phyloP scores from a whole-genome alignment of 768 basidiomycete species.

The Tylopilus rubrobrunneus region DNA sequence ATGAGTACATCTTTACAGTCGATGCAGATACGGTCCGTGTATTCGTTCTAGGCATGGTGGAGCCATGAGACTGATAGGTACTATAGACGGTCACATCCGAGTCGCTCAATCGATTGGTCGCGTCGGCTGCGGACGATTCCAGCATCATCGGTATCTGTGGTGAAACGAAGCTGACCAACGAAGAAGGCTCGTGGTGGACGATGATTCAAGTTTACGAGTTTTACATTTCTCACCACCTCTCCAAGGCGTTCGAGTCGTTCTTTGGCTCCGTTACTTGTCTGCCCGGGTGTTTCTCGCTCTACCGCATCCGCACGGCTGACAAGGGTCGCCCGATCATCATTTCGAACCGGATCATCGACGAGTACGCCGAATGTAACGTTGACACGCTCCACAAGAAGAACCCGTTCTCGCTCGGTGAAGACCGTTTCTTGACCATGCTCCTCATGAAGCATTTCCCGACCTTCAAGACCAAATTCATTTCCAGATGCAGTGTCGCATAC shows the following conservation, averaged over 20 bases:
- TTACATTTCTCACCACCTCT: constrained; percentile 91
- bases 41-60: neutral
- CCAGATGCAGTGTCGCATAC: constrained; percentile 88
- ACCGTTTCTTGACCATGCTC: constrained; percentile 91
- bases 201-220: constrained; percentile 99
- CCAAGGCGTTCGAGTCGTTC: constrained; percentile 90
- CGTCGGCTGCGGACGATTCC: constrained; percentile 81
- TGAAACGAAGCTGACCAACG: constrained; percentile 89
- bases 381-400: constrained; percentile 98
- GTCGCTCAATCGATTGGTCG: constrained; percentile 88
- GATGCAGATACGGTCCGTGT: constrained; percentile 86
- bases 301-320: constrained; percentile 90
- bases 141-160: constrained; percentile 92
- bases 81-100: constrained; percentile 81
- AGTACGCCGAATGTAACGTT: constrained; percentile 89
- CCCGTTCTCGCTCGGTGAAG: constrained; percentile 89
- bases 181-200: constrained; percentile 95
- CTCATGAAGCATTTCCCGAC: constrained; percentile 95
- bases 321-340: constrained; percentile 96
- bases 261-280: constrained; percentile 96
- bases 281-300: constrained; percentile 94
- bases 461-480: constrained; percentile 92
- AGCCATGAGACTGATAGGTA: neutral
- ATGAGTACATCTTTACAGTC: constrained; percentile 95
- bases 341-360: constrained; percentile 92